phyloP scores from a whole-genome alignment of 768 basidiomycete genomes.

The Austroboletus festivus region DNA sequence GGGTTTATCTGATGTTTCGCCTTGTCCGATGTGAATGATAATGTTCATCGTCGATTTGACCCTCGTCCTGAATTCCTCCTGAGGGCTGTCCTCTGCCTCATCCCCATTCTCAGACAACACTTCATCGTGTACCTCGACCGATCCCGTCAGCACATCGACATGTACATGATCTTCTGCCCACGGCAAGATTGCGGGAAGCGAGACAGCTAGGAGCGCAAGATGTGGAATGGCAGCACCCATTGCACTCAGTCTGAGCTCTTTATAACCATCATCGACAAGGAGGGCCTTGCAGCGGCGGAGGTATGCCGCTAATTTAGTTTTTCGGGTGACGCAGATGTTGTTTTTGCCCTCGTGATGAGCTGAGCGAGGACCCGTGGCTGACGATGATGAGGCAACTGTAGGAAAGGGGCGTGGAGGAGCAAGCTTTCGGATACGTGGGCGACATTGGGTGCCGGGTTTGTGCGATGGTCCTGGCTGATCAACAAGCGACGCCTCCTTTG shows the following conservation, averaged over 20 bases:
- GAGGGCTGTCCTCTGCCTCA: slow-evolving; percentile 60
- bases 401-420: slow-evolving; percentile 74
- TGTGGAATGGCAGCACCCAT: slow-evolving; percentile 91
- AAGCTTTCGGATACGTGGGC: slow-evolving; percentile 56
- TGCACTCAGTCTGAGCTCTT: slow-evolving; percentile 69
- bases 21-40: slow-evolving; percentile 60
- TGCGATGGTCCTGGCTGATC: slow-evolving; percentile 2
- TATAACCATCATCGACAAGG: slow-evolving; percentile 75
- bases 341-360: slow-evolving; percentile 80
- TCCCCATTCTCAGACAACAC: slow-evolving; percentile 40
- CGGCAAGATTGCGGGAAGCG: slow-evolving; percentile 71
- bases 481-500: not conserved
- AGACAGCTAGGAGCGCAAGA: slow-evolving; percentile 63
- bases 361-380: slow-evolving; percentile 78
- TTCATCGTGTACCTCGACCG: slow-evolving; percentile 76
- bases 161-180: slow-evolving; percentile 60
- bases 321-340: slow-evolving; percentile 75
- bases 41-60: slow-evolving; percentile 68
- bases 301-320: slow-evolving; percentile 68
- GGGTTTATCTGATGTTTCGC: slow-evolving; percentile 35
- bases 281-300: slow-evolving; percentile 74
- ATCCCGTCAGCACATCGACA: slow-evolving; percentile 62
- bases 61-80: slow-evolving; percentile 56
- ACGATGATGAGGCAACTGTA: slow-evolving; percentile 68
- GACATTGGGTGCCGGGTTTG: slow-evolving; percentile 10